A percentile compares a stretch with the other conserved stretches of the same genome.
These are phyloP conservation scores for Beauveria scarabaeidicola DNA, from an alignment of 2,329 filamentous ascomycete genomes.

Conservation along the genomic window DNA sequence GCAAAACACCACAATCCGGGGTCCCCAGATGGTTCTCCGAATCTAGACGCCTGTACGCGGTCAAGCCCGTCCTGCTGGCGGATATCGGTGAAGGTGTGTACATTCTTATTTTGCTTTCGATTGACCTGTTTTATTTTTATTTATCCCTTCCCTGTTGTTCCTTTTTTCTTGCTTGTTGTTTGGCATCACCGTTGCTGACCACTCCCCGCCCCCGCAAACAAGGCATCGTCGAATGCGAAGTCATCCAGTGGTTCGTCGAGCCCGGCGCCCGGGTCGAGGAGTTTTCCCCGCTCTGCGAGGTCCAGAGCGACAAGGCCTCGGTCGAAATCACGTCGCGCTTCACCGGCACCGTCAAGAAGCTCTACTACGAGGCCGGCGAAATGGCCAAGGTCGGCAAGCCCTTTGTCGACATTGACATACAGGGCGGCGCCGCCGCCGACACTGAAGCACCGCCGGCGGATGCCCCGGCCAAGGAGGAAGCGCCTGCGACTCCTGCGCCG, in stretches of 20 bases:
- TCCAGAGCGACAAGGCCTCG: slow-evolving; percentile 93
- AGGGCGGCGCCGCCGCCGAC: slow-evolving; percentile 58
- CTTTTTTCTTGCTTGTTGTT: neutral
- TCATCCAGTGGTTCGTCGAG: slow-evolving; percentile 99
- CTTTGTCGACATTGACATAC: slow-evolving; percentile 89
- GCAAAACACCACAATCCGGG: slow-evolving; percentile 22
- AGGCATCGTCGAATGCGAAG: slow-evolving; percentile 95
- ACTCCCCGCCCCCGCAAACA: slow-evolving; percentile 25
- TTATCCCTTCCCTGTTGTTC: neutral
- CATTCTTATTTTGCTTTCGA: neutral
- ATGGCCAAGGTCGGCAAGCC: slow-evolving; percentile 94
- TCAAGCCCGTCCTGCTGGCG: slow-evolving; percentile 75
- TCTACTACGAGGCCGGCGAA: slow-evolving; percentile 91
- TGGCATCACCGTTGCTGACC: neutral
- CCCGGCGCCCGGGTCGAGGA: slow-evolving; percentile 93
- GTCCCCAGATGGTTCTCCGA: slow-evolving; percentile 41
- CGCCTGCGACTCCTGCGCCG: slow-evolving; percentile 9
- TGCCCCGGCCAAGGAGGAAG: slow-evolving; percentile 21
- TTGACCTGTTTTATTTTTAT: neutral
- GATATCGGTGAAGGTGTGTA: slow-evolving; percentile 75
- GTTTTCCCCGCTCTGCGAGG: slow-evolving; percentile 95
- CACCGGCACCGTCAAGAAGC: slow-evolving; percentile 88
- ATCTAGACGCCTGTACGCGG: slow-evolving; percentile 39
- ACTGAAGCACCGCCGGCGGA: slow-evolving; percentile 24
- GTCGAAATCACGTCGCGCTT: slow-evolving; percentile 93